Percentiles rank a stretch among this genome's conserved stretches.
Conservation (phyloP, 352 stramenopile genomes). For the Phytophthora pistaciae region DNA sequence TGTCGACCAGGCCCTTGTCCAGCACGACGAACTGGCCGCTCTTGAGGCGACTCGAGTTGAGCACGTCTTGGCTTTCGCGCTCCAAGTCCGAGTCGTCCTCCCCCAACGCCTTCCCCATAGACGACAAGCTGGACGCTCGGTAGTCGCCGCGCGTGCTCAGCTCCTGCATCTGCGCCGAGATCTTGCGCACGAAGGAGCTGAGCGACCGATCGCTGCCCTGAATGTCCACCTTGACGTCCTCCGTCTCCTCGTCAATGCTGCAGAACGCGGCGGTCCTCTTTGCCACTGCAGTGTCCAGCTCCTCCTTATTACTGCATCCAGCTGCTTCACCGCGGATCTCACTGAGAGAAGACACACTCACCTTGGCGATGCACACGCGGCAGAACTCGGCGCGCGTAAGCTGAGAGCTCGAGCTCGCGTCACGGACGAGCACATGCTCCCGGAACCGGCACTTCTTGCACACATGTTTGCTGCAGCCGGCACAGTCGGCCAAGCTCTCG, state of each 20-base stretch:
- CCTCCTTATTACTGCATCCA: neutral
- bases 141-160: conserved; percentile 17
- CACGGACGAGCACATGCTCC: conserved; percentile 21
- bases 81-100: conserved; percentile 12
- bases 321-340: conserved; percentile 11
- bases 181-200: conserved; percentile 24
- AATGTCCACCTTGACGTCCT: conserved; percentile 9
- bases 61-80: conserved; percentile 18
- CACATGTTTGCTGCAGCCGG: conserved; percentile 26
- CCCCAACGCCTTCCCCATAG: conserved; percentile 12
- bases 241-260: neutral
- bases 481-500: conserved; percentile 17
- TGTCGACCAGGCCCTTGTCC: neutral
- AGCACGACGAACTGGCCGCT: conserved; percentile 9
- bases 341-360: conserved; percentile 7
- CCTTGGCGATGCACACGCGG: conserved; percentile 22
- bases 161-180: conserved; percentile 19
- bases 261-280: neutral
- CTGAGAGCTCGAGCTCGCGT: neutral
- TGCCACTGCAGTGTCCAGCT: neutral
- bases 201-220: conserved; percentile 22
- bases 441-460: conserved; percentile 28
- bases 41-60: conserved; percentile 23
- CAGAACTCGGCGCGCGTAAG: conserved; percentile 30
- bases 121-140: conserved; percentile 26